Evolutionary conservation across 2,329 filamentous ascomycete species (phyloP).

Genomic region (Cladosporium sp.): DNA sequence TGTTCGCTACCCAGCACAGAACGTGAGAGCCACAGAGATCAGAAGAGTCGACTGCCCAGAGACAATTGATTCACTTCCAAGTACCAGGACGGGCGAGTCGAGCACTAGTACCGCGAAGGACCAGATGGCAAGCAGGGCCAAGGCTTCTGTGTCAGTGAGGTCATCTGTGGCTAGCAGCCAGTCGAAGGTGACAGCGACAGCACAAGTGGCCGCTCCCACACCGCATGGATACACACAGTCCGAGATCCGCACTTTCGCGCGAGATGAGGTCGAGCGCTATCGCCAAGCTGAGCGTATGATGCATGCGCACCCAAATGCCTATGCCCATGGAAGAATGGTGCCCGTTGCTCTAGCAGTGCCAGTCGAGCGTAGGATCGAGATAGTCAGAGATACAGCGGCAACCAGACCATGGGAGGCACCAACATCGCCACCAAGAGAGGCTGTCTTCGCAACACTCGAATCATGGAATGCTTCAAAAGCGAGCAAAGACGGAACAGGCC

Average conservation of each 20-base stretch:
- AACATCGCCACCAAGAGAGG: neutral
- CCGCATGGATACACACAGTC: constrained; percentile 14
- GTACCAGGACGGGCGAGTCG: neutral
- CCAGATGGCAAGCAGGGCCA: neutral
- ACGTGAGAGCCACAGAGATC: neutral
- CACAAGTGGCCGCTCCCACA: neutral
- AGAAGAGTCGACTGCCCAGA: neutral
- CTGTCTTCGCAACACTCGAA: neutral
- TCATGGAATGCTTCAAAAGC: neutral
- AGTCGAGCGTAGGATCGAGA: constrained; percentile 28
- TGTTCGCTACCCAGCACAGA: neutral
- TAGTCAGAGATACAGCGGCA: constrained; percentile 22
- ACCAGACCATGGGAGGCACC: constrained; percentile 21
- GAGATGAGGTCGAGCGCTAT: constrained; percentile 37
- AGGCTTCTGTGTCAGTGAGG: neutral
- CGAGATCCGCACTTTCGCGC: constrained; percentile 35
- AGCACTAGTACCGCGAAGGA: neutral
- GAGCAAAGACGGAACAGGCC: neutral
- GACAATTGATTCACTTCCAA: neutral
- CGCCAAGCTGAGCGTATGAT: constrained; percentile 37
- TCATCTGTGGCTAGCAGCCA: constrained; percentile 6
- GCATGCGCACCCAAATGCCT: constrained; percentile 32
- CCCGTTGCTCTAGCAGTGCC: constrained; percentile 25
- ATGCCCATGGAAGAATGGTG: constrained; percentile 34
- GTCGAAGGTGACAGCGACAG: neutral